phyloP scores from a whole-genome alignment of 225 moss, liverwort and hornwort species.

The Bryum argenteum region DNA sequence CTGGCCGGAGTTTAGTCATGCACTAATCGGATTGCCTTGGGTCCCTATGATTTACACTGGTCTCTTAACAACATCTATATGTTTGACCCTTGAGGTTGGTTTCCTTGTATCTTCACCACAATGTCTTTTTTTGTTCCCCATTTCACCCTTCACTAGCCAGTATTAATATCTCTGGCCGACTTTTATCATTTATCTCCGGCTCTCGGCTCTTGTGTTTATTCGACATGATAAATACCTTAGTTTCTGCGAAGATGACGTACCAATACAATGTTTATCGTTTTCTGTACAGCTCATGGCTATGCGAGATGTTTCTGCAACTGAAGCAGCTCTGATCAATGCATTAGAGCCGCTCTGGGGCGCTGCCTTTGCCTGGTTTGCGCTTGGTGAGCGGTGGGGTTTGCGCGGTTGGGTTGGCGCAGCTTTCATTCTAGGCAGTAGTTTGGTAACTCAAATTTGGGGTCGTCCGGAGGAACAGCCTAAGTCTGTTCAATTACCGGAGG shows the following conservation, averaged over 20 bases:
- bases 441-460: conserved; percentile 56
- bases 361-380: conserved; percentile 73
- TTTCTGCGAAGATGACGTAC: not conserved
- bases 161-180: not conserved
- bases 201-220: not conserved
- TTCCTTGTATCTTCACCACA: not conserved
- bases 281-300: conserved; percentile 65
- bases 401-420: conserved; percentile 80
- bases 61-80: conserved; percentile 74
- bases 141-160: not conserved
- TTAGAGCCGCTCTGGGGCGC: conserved; percentile 92
- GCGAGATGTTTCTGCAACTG: conserved; percentile 82
- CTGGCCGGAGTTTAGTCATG: conserved; percentile 50
- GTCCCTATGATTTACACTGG: conserved; percentile 71
- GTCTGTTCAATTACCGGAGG: conserved; percentile 29
- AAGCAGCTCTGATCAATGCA: conserved; percentile 85
- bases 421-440: conserved; percentile 67
- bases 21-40: conserved; percentile 54
- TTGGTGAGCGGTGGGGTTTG: conserved; percentile 86
- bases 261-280: not conserved
- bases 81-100: conserved; percentile 74
- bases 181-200: conserved; percentile 1
- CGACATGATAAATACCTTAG: not conserved
- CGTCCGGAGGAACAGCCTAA: conserved; percentile 37
- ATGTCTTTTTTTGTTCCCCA: not conserved